These are phyloP conservation scores for Beauveria brongniartii DNA, from an alignment of 2,329 filamentous ascomycete genomes.

Conservation along the genomic window DNA sequence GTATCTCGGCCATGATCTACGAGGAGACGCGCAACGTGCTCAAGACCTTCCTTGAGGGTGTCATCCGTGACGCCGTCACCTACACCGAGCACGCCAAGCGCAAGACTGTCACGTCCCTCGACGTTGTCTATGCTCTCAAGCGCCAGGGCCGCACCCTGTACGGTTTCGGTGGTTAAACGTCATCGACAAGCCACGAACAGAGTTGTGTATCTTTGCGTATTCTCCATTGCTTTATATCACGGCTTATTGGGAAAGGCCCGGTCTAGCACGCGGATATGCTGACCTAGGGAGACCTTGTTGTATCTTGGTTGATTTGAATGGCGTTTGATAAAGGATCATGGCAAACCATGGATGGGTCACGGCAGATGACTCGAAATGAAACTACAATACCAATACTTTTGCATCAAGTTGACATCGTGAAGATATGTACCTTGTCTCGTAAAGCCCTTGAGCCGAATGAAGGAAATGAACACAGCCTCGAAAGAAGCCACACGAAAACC, in stretches of 20 bases:
- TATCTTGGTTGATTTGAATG: neutral
- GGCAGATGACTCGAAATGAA: conserved; percentile 23
- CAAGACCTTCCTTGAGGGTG: conserved; percentile 61
- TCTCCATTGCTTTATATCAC: conserved; percentile 13
- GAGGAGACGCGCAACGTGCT: conserved; percentile 62
- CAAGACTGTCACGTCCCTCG: conserved; percentile 59
- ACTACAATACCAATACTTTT: conserved; percentile 5
- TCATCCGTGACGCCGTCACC: conserved; percentile 61
- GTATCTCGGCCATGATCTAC: conserved; percentile 90
- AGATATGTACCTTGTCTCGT: neutral
- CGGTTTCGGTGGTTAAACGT: conserved; percentile 65
- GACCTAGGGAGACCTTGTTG: neutral
- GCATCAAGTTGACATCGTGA: neutral
- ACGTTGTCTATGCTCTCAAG: conserved; percentile 53
- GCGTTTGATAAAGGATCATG: conserved; percentile 8
- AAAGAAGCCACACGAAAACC: neutral
- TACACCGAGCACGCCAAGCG: conserved; percentile 66
- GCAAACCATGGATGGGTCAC: conserved; percentile 17
- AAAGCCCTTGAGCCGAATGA: neutral
- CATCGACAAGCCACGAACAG: conserved; percentile 47
- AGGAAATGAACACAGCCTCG: neutral
- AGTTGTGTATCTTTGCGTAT: neutral
- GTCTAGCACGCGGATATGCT: neutral
- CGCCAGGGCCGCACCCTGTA: conserved; percentile 61
- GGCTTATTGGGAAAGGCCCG: conserved; percentile 9